Conservation (phyloP, 257 asterid species). For the Sherardia arvensis region DNA sequence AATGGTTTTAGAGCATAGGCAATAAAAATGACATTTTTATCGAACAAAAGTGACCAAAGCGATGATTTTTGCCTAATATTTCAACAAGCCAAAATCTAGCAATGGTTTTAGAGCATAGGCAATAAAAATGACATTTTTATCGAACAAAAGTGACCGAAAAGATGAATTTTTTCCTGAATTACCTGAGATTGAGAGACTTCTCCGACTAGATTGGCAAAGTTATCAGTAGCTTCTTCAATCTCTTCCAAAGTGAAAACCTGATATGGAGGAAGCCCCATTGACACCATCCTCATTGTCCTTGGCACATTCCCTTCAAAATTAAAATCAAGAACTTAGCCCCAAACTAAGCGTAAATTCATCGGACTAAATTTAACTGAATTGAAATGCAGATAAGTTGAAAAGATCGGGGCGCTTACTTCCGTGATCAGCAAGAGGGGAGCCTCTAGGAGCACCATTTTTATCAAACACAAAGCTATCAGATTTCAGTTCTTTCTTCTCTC, state of each 20-base stretch:
- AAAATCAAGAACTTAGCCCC: neutral
- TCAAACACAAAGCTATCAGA: slow-evolving; percentile 48
- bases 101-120: too few species aligned
- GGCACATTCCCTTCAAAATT: slow-evolving; percentile 40
- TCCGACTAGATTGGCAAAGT: slow-evolving; percentile 68
- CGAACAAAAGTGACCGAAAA: neutral
- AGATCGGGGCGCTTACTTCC: slow-evolving; percentile 41
- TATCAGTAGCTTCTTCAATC: slow-evolving; percentile 82
- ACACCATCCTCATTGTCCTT: slow-evolving; percentile 66
- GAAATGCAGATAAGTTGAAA: neutral
- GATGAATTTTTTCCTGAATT: slow-evolving; percentile 6
- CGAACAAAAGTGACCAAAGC: neutral
- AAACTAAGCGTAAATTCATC: neutral
- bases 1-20: too few species aligned
- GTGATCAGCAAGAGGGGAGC: slow-evolving; percentile 30
- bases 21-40: too few species aligned
- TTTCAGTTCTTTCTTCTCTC: slow-evolving; percentile 27
- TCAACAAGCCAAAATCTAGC: neutral
- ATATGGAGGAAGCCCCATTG: slow-evolving; percentile 84
- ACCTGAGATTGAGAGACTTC: slow-evolving; percentile 93
- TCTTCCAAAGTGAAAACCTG: slow-evolving; percentile 85
- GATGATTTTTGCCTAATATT: too few species aligned
- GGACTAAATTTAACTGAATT: neutral
- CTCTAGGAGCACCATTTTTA: slow-evolving; percentile 31
- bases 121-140: too few species aligned